These are phyloP conservation scores for Pestalotiopsis fici DNA, from an alignment of 2,329 filamentous ascomycete genomes.

Conservation along the genomic window DNA sequence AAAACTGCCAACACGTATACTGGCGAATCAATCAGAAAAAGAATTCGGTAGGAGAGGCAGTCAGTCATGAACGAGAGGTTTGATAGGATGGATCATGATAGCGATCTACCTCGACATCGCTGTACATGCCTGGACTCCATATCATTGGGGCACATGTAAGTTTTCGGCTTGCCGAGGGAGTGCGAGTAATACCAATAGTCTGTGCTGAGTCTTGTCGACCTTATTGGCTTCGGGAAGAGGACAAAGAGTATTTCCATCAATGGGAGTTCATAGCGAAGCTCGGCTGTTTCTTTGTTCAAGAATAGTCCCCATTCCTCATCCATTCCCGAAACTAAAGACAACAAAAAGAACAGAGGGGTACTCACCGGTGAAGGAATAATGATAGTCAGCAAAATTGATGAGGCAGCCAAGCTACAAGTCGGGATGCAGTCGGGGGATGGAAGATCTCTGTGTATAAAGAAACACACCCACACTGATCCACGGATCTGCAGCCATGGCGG, in stretches of 20 bases:
- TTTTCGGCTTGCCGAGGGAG: background rate
- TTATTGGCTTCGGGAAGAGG: background rate
- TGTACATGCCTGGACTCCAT: background rate
- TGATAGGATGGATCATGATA: background rate
- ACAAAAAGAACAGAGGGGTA: background rate
- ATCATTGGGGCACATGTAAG: background rate
- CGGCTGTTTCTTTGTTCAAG: background rate
- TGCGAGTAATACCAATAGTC: background rate
- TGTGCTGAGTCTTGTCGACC: background rate
- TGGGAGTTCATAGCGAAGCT: background rate
- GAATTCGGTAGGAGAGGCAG: background rate
- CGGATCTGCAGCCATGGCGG: background rate
- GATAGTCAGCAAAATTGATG: background rate
- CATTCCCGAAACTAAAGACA: background rate
- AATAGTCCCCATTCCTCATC: background rate
- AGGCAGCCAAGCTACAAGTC: background rate
- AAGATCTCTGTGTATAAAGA: background rate
- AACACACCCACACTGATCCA: background rate
- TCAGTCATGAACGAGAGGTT: background rate
- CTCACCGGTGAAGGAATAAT: background rate
- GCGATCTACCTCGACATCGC: background rate
- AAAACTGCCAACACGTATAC: background rate
- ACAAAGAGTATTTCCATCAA: background rate
- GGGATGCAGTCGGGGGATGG: background rate
- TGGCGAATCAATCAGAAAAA: background rate